Evolutionary conservation across 176 grass and related monocot species (phyloP).

Genomic region (Eleusine coracana): DNA sequence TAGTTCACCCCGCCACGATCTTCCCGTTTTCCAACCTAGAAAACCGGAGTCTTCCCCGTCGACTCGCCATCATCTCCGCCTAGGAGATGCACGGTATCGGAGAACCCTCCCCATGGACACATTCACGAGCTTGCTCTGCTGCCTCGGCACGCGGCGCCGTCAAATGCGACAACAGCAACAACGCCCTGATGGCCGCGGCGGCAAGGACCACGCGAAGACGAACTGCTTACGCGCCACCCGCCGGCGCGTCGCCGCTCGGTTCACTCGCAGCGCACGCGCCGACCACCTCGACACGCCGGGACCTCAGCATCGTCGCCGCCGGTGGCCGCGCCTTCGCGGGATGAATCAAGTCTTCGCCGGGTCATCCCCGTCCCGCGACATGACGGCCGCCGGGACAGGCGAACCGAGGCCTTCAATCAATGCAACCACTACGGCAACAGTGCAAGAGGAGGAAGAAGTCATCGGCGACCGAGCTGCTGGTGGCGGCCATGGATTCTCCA

Average conservation of each 20-base stretch:
- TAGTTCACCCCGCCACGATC: conserved; percentile 36
- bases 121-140: neutral
- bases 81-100: neutral
- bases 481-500: neutral
- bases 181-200: neutral
- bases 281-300: neutral
- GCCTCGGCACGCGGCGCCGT: neutral
- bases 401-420: neutral
- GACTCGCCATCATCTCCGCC: neutral
- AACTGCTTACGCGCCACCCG: neutral
- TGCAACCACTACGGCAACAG: neutral
- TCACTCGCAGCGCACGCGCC: neutral
- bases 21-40: neutral
- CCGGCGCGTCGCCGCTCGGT: neutral
- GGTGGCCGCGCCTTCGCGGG: conserved; percentile 3
- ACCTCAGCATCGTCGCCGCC: neutral
- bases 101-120: neutral
- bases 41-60: neutral
- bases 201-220: neutral
- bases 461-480: neutral
- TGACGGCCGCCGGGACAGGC: neutral
- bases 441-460: neutral
- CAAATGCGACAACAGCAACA: neutral
- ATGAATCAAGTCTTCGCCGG: conserved; percentile 22
- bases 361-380: neutral